phyloP scores from a whole-genome alignment of 2,329 filamentous ascomycete genomes.

The Samsoniella hepiali region DNA sequence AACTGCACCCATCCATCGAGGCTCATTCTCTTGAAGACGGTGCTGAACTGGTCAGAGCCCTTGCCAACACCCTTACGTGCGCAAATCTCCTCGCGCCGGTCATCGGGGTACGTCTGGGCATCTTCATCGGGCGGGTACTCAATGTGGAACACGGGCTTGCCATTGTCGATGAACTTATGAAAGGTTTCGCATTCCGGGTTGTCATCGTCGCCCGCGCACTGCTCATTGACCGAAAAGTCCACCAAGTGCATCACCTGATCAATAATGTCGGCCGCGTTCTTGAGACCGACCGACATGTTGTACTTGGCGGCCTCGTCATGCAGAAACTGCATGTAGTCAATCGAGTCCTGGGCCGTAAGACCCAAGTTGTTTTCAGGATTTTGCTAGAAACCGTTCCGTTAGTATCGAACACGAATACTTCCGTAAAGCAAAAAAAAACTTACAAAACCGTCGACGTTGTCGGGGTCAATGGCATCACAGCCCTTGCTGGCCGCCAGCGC shows the following conservation, averaged over 20 bases:
- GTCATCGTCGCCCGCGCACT: slow-evolving; percentile 60
- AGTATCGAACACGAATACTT: neutral
- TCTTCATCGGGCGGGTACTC: slow-evolving; percentile 55
- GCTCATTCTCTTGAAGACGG: slow-evolving; percentile 62
- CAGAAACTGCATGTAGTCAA: slow-evolving; percentile 60
- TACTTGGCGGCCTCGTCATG: slow-evolving; percentile 49
- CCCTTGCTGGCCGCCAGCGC: slow-evolving; percentile 57
- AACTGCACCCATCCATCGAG: slow-evolving; percentile 61
- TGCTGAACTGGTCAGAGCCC: slow-evolving; percentile 54
- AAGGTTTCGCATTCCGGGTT: slow-evolving; percentile 59
- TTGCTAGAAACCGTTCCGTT: slow-evolving; percentile 23
- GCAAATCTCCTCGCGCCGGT: slow-evolving; percentile 37
- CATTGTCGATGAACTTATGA: slow-evolving; percentile 52
- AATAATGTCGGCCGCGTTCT: slow-evolving; percentile 65
- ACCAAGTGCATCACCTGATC: slow-evolving; percentile 44
- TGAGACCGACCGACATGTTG: slow-evolving; percentile 62
- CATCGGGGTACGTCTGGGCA: slow-evolving; percentile 27
- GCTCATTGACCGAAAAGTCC: slow-evolving; percentile 68
- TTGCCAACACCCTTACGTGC: slow-evolving; percentile 33
- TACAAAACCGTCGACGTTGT: slow-evolving; percentile 66
- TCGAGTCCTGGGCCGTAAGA: slow-evolving; percentile 54
- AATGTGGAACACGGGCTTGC: slow-evolving; percentile 70
- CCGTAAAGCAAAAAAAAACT: slow-evolving; percentile 25
- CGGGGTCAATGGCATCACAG: slow-evolving; percentile 67
- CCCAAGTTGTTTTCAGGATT: slow-evolving; percentile 61